Base-by-base conservation (phyloP, 2,329 filamentous ascomycete genomes). In the Penicillium crustosum region DNA sequence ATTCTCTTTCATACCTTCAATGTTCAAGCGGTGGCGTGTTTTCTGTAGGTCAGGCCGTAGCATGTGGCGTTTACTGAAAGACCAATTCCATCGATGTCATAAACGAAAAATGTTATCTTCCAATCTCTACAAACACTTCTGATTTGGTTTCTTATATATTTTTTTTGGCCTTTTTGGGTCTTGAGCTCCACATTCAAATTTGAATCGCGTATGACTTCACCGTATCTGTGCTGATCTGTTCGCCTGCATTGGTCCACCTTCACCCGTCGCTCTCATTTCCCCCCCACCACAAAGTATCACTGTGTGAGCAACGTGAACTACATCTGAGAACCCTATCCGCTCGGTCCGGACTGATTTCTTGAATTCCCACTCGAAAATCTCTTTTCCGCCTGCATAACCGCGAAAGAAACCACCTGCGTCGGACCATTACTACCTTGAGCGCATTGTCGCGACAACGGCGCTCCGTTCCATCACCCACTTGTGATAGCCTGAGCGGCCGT, bases 401-500 rank as follows among this genome's bases (percentile, higher is more conserved):
- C 17, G 48, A 52, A 52, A 43, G 13, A 43, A 43, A 43, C 19
- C 25, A 31, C 53, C 36, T 31, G 52, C 42, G 35, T 55, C 39
- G 36, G 49, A 60, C 55, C 8, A 62, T 39, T 48, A 41, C 49
- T 19, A 48, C 55, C 35, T 39, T n/a, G 38, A 33, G 39, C 53
- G 55, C 49, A 57, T 53, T 25, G 55, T 43, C 36, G 55, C 63
- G 60, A 60, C 57, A 36, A 53, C 49, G 50, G 41, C 57, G 59
- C 49, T 58, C 38, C 49, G 31, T 48, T 23, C 58, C 47, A 54
- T 55, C 53, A 59, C 56, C 33, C 55, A 50, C 44, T 39, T 56
- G 59, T 57, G 56, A 64, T 49, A 65, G 54, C n/a, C 61, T 65
- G 64, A 60, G 73, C 69, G 72, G 62, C 64, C 49, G 60, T 59